A percentile compares a stretch with the other conserved stretches of the same genome.
phyloP scores from a whole-genome alignment of 768 basidiomycete genomes.

The Lactarius indigo region DNA sequence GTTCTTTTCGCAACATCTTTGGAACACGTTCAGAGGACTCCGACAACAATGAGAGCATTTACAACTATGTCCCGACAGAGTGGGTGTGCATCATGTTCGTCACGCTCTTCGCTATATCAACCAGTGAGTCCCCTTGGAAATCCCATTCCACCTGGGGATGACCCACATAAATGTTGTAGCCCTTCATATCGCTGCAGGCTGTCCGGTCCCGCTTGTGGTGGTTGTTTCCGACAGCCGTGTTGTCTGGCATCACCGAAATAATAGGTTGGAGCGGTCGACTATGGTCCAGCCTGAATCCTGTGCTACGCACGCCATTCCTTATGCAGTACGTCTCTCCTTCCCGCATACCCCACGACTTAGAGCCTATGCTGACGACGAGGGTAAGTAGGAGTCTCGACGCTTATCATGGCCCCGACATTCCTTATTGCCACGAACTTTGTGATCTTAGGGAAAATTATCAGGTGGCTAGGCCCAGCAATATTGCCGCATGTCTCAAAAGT shows the following conservation, averaged over 20 bases:
- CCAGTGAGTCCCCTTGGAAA: not conserved
- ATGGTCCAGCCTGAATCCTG: conserved; percentile 33
- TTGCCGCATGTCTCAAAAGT: conserved; percentile 23
- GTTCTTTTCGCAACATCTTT: not conserved
- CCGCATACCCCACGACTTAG: too few species aligned
- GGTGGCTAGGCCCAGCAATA: conserved; percentile 25
- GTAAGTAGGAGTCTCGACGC: conserved; percentile 31
- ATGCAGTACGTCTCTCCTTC: conserved; percentile 36
- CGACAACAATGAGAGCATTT: not conserved
- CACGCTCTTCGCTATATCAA: conserved; percentile 2
- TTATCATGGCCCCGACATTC: conserved; percentile 31
- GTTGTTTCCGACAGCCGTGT: conserved; percentile 33
- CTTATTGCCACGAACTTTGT: conserved; percentile 26
- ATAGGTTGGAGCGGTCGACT: conserved; percentile 39
- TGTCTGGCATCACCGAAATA: conserved; percentile 35
- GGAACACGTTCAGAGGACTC: not conserved
- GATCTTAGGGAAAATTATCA: conserved; percentile 25
- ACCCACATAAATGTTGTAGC: conserved; percentile 14
- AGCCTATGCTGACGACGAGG: not conserved
- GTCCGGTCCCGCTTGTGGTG: conserved; percentile 35
- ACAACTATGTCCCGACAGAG: conserved; percentile 18
- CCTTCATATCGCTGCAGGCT: conserved; percentile 31
- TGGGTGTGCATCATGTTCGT: conserved; percentile 16
- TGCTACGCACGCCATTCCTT: conserved; percentile 35
- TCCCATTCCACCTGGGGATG: not conserved